These are phyloP conservation scores for Hypoxylon sp. DNA, from an alignment of 2,329 filamentous ascomycete species.

Conservation along the genomic window DNA sequence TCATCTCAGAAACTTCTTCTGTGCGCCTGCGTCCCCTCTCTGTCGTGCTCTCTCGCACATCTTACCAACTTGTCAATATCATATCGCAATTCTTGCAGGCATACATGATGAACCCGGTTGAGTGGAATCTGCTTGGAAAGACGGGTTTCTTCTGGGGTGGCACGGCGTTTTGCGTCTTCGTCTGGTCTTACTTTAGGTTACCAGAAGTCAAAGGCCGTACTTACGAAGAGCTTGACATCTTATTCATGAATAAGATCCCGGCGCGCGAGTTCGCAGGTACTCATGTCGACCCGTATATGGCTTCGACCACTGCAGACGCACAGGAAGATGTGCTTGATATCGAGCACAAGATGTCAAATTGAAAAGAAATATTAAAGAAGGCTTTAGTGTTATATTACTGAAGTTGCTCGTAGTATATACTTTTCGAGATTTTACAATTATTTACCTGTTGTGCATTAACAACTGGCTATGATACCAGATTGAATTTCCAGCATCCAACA, in stretches of 20 bases:
- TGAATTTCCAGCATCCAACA: no score
- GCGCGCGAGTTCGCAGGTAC: slow-evolving; percentile 51
- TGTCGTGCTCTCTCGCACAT: slow-evolving; percentile 54
- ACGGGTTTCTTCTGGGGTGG: slow-evolving; percentile 55
- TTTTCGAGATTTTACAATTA: no score
- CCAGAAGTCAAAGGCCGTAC: slow-evolving; percentile 61
- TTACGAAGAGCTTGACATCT: slow-evolving; percentile 61
- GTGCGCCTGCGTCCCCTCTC: slow-evolving; percentile 57
- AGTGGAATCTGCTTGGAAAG: slow-evolving; percentile 53
- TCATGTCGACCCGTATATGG: slow-evolving; percentile 46
- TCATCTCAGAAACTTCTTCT: slow-evolving; percentile 59
- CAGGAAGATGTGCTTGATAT: slow-evolving; percentile 28
- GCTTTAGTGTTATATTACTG: no score
- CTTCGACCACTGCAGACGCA: not conserved
- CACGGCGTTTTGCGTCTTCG: slow-evolving; percentile 54
- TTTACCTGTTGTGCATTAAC: no score
- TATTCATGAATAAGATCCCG: slow-evolving; percentile 56
- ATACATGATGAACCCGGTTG: slow-evolving; percentile 51
- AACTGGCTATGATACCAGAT: no score
- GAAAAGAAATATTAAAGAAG: no score
- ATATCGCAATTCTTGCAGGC: slow-evolving; percentile 51
- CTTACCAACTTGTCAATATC: slow-evolving; percentile 57
- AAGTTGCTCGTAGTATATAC: no score
- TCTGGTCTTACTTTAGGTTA: slow-evolving; percentile 61
- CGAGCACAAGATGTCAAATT: slow-evolving; percentile 30